Evolutionary conservation across 495 filamentous ascomycete genomes (phyloP), one percentile per base, ranked within the genome.

Genomic region (Daldinia childiae): DNA sequence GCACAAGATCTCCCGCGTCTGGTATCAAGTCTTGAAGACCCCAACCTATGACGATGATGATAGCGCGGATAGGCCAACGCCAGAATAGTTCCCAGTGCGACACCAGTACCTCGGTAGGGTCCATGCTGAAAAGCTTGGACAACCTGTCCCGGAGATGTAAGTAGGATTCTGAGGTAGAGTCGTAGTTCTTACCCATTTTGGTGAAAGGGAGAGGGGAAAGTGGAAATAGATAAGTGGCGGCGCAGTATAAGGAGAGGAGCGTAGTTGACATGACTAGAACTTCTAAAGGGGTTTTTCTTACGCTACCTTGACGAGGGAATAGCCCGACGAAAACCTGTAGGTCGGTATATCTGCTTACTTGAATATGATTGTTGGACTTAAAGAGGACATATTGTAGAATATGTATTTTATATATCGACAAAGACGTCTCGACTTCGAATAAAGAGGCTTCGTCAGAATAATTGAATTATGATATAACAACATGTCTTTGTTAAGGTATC

Each of bases 11-110:
- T 7, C 14, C 52, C 19, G 52, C 62, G 15, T 76, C 48, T 62
- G 63, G 43, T 68, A 77, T 15, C 69, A 74, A 21, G 52, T 69
- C 39, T 64, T 54, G 52, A 62, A 74, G 57, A 70, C 64, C 14
- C 38, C 38, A 65, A 12, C 62, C 62, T 2, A 58, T 8, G 15
- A 58, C 9, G 9, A 17, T 8, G 11, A 45, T 11, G 26, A 50
- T n/a, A 24, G 7, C 11, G 19, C 39, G 62, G 17, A 30, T 48
- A 9, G 62, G 62, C 6, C 38, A n/a, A 26, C 62, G 62, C 39
- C 38, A 58, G 39, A 58, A 38, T 6, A 57, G 17, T 17, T 19
- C 52, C 62, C 62, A 65, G 39, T 57, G 17, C 17, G 52, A 39
- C 1, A 24, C 17, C 15, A 57, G 26, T 11, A 57, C 14, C 11